Evolutionary conservation across 1,139 yeast genomes (phyloP).

Genomic region (Candida smagusa): DNA sequence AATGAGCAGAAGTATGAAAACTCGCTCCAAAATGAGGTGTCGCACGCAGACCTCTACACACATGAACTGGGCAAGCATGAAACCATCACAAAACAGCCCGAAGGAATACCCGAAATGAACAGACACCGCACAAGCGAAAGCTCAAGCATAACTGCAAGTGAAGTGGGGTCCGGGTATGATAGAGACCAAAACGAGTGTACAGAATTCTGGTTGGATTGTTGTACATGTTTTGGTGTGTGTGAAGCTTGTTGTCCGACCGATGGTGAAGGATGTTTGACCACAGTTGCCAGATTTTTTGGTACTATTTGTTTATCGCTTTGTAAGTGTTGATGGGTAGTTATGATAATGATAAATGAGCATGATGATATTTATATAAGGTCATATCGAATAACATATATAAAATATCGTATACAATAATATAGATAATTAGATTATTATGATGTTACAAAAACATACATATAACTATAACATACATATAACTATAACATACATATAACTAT

Average conservation of each 20-base stretch:
- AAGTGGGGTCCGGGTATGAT: constrained; percentile 34
- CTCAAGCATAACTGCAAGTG: constrained; percentile 17
- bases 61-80: not conserved
- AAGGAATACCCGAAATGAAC: constrained; percentile 5
- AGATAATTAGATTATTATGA: no score
- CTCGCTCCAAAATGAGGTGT: no score
- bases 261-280: constrained; percentile 41
- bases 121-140: constrained; percentile 1
- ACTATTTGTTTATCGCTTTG: constrained; percentile 35
- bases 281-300: constrained; percentile 37
- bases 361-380: no score
- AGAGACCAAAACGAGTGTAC: constrained; percentile 40
- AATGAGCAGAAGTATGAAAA: not conserved
- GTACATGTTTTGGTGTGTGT: constrained; percentile 40
- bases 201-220: constrained; percentile 40
- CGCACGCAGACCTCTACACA: not conserved
- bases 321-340: constrained; percentile 37
- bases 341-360: constrained; percentile 12
- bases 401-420: no score
- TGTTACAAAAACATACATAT: no score
- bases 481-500: no score
- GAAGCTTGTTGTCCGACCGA: constrained; percentile 41
- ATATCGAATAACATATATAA: no score
- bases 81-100: constrained; percentile 5
- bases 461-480: no score